Conservation (phyloP, 2,329 filamentous ascomycete species). For the Bertia moriformis region DNA sequence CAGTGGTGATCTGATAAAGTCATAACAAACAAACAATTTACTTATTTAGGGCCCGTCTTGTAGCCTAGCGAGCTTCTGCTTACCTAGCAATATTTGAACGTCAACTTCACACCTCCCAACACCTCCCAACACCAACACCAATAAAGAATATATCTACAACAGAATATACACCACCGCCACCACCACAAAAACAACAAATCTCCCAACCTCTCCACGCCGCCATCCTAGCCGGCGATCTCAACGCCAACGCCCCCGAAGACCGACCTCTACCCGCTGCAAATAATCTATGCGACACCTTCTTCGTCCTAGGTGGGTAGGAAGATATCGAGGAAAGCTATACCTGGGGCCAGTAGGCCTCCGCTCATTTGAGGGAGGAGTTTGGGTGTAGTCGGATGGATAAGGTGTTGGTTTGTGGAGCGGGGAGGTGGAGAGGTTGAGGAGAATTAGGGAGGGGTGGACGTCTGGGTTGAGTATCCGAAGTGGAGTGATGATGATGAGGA, state of each 20-base stretch:
- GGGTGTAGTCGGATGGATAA: slow-evolving; percentile 2
- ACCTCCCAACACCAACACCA: too few relatives aligned
- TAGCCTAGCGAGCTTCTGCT: too few relatives aligned
- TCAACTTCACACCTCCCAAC: too few relatives aligned
- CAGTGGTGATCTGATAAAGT: too few relatives aligned
- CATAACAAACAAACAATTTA: too few relatives aligned
- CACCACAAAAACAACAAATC: too few relatives aligned
- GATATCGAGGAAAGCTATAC: slow-evolving; percentile 1
- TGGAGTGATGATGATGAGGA: neutral
- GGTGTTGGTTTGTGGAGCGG: neutral
- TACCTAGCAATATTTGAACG: too few relatives aligned
- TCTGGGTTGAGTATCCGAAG: neutral
- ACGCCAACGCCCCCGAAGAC: neutral
- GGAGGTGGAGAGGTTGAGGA: neutral
- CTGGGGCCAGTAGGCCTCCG: neutral
- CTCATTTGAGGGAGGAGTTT: neutral
- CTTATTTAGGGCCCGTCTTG: too few relatives aligned
- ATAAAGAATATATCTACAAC: too few relatives aligned
- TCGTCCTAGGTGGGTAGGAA: slow-evolving; percentile 1
- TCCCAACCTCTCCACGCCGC: neutral
- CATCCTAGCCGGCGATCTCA: slow-evolving; percentile 1
- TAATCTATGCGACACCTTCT: neutral
- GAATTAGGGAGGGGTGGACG: neutral
- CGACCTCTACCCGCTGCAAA: neutral
- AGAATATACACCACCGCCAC: too few relatives aligned